Evolutionary conservation across 2,329 filamentous ascomycete genomes (phyloP), one percentile per base, ranked within the genome.

Genomic region (Conoideocrella luteorostrata): DNA sequence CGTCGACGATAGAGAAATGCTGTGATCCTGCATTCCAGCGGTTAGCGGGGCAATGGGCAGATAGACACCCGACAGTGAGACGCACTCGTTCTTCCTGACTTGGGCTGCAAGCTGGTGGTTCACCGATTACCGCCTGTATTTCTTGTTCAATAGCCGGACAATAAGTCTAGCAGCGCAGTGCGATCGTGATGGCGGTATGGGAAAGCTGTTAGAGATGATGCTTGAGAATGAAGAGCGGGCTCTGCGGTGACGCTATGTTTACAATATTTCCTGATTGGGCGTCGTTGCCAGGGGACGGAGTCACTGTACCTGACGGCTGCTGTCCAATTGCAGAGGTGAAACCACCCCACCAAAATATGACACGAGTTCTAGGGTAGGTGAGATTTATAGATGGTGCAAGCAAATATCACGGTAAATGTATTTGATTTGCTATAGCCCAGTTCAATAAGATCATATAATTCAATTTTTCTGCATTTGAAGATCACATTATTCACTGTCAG

Each of bases 11-110:
- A 9, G 17, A 48, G 17, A 45, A 45, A 45, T 49, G 44, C 53
- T 39, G 35, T 28, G 41, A 17, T 24, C 41, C 34, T 61, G 50
- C 64, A 67, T 67, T 67, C 65, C 64, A 64, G 47, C 43, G 49
- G 64, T 68, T 65, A 68, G 65, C 64, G 60, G 61, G 63, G 63
- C 61, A 63, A 67, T 65, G 23, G 29, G n/a, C n/a, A n/a, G 12
- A 34, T 12, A 37, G 33, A 43, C 41, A 18, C 10, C 1, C n/a
- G 33, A 23, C 22, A 11, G 13, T 24, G 4, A 24, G n/a, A 43
- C 33, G 10, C 36, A 43, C 34, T 26, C 17, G 15, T 30, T n/a
- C 9, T 5, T 43, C 6, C 32, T 26, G 23, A 22, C 5, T 22
- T 34, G 29, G 18, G 26, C n/a, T 21, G 39, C 39, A 34, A 20